Base-by-base conservation (phyloP, 2,329 filamentous ascomycete genomes). In the Metarhizium guizhouense region DNA sequence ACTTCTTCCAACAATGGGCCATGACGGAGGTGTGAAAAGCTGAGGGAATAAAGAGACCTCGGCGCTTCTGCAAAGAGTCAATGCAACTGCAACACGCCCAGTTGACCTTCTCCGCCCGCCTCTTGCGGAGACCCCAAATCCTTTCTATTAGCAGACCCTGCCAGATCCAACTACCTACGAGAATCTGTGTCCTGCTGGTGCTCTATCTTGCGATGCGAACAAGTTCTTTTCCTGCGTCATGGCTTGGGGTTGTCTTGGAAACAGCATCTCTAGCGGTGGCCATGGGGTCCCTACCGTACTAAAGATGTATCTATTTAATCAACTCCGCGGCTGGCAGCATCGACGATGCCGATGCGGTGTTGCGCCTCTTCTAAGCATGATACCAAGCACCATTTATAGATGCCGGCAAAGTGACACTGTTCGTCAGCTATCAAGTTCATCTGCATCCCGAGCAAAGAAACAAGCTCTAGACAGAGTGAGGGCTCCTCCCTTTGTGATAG, bases 191-290 rank as follows among this genome's bases (percentile, higher is more conserved):
- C n/a, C 42, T 11, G 18, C 45, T 48, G 45, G 38, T 40, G 14
- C 38, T 16, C 13, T 30, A 48, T 6, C 18, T 38, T 52, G 45
- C 47, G 48, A 59, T 52, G 53, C 48, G 52, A 34, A 50, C 57
- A 43, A 49, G 54, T 54, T 55, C 56, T 57, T 61, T 52, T 48
- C 58, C 54, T 57, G 50, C 62, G 62, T 45, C 62, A 78, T 78
- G 76, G 72, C 67, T 59, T 67, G 71, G 67, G 67, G 58, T 58
- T 65, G 65, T 62, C 66, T 68, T 60, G 71, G 68, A 69, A 75
- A 70, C 61, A 74, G 70, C 65, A 72, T 61, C n/a, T 61, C 59
- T 51, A 60, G 63, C 52, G 65, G 63, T 60, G 60, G 63, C 54
- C 59, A 62, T 47, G 65, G 56, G 40, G 38, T 63, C 2, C 57